Evolutionary conservation across 2,329 filamentous ascomycete species (phyloP).

Genomic region (Thelonectria blattea): DNA sequence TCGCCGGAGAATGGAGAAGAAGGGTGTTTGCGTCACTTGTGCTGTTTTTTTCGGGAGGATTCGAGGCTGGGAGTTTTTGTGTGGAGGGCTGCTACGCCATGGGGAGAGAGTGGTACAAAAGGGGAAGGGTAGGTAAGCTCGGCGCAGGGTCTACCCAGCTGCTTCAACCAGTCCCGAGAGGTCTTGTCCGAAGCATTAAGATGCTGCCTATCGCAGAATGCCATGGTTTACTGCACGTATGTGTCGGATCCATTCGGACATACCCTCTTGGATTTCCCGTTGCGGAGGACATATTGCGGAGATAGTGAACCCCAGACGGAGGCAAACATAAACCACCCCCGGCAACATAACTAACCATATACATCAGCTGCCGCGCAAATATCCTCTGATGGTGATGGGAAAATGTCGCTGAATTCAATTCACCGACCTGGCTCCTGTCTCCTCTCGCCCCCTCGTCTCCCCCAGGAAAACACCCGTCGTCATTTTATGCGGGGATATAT

Average conservation of each 20-base stretch:
- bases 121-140: no score
- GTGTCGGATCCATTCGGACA: no score
- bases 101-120: neutral
- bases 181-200: no score
- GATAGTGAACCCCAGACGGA: neutral
- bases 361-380: neutral
- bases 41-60: neutral
- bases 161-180: no score
- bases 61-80: conserved; percentile 7
- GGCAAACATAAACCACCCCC: neutral
- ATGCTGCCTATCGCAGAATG: no score
- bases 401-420: conserved; percentile 19
- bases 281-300: neutral
- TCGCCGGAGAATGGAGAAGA: neutral
- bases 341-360: no score
- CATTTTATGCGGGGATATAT: conserved; percentile 23
- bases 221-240: no score
- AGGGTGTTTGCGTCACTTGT: conserved; percentile 18
- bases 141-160: no score
- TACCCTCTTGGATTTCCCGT: no score
- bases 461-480: conserved; percentile 18
- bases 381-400: neutral
- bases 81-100: neutral
- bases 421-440: neutral
- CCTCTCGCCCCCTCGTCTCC: neutral